phyloP scores from a whole-genome alignment of 2,329 filamentous ascomycete genomes.

The Scytalidium sp. region DNA sequence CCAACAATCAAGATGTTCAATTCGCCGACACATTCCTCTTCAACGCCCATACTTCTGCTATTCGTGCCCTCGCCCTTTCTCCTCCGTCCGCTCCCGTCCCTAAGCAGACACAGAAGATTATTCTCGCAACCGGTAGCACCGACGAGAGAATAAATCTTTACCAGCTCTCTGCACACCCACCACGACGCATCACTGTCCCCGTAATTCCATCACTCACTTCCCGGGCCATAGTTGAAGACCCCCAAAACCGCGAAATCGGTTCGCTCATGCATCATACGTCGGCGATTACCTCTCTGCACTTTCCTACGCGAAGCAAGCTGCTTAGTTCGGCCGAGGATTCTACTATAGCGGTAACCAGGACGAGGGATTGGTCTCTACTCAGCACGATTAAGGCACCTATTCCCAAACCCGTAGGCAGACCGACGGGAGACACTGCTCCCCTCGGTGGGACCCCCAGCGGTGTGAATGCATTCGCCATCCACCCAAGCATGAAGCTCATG shows the following conservation, averaged over 20 bases:
- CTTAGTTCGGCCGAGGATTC: slow-evolving; percentile 88
- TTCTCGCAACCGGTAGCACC: slow-evolving; percentile 86
- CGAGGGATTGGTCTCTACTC: slow-evolving; percentile 84
- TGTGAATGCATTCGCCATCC: slow-evolving; percentile 91
- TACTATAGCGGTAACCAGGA: slow-evolving; percentile 81
- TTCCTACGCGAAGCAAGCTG: slow-evolving; percentile 84
- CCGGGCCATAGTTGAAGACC: slow-evolving; percentile 77
- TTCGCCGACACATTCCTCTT: slow-evolving; percentile 96
- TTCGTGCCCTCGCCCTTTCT: slow-evolving; percentile 85
- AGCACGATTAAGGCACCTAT: slow-evolving; percentile 87
- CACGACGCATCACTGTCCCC: slow-evolving; percentile 53
- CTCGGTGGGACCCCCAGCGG: slow-evolving; percentile 80
- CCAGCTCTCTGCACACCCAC: slow-evolving; percentile 72
- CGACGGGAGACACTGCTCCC: slow-evolving; percentile 85
- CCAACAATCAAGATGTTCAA: slow-evolving; percentile 41
- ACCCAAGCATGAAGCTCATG: slow-evolving; percentile 96
- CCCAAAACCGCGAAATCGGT: slow-evolving; percentile 83
- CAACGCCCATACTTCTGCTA: slow-evolving; percentile 85
- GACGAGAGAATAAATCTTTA: slow-evolving; percentile 97
- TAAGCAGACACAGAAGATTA: slow-evolving; percentile 73
- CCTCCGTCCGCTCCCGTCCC: slow-evolving; percentile 61
- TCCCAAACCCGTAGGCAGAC: slow-evolving; percentile 74
- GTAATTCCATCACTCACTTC: slow-evolving; percentile 66
- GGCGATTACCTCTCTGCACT: slow-evolving; percentile 74
- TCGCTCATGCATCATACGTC: slow-evolving; percentile 83